phyloP scores from a whole-genome alignment of 371 early-diverging fungal species.

The Mortierella polycephala region DNA sequence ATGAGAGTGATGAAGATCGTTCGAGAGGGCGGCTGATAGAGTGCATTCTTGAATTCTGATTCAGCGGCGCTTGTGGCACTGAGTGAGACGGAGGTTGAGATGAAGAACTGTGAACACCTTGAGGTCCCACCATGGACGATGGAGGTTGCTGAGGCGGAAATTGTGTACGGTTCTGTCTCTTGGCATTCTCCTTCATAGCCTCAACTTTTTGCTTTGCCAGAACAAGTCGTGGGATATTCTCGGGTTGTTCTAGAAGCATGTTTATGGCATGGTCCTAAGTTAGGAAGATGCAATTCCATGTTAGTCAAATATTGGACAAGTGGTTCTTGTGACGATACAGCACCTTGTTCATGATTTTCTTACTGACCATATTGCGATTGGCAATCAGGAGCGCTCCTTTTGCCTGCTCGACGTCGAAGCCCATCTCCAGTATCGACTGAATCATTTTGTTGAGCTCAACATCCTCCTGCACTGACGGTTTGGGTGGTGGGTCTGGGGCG shows the following conservation, averaged over 20 bases:
- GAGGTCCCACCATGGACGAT: slow-evolving; percentile 15
- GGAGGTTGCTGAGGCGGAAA: slow-evolving; percentile 37
- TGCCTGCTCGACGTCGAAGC: slow-evolving; percentile 74
- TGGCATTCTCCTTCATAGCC: slow-evolving; percentile 44
- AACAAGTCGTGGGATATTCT: slow-evolving; percentile 61
- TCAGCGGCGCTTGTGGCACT: neutral
- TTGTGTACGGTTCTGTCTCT: slow-evolving; percentile 41
- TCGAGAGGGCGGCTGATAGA: slow-evolving; percentile 17
- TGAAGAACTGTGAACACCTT: slow-evolving; percentile 8
- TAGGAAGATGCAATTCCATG: neutral
- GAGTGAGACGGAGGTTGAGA: neutral
- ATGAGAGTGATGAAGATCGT: slow-evolving; percentile 40
- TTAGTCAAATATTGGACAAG: too few relatives aligned
- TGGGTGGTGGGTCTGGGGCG: slow-evolving; percentile 8
- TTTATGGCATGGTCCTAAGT: slow-evolving; percentile 67
- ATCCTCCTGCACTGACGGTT: slow-evolving; percentile 32
- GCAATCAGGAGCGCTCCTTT: slow-evolving; percentile 68
- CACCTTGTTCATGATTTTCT: neutral
- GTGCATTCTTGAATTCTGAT: slow-evolving; percentile 15
- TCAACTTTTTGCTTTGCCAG: slow-evolving; percentile 45
- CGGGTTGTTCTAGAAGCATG: slow-evolving; percentile 70
- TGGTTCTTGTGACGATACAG: too few relatives aligned
- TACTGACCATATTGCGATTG: slow-evolving; percentile 62
- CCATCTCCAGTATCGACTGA: slow-evolving; percentile 73
- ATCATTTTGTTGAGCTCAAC: slow-evolving; percentile 57